Evolutionary conservation across 257 asterid species (phyloP).

Genomic region (Solanum etuberosum): DNA sequence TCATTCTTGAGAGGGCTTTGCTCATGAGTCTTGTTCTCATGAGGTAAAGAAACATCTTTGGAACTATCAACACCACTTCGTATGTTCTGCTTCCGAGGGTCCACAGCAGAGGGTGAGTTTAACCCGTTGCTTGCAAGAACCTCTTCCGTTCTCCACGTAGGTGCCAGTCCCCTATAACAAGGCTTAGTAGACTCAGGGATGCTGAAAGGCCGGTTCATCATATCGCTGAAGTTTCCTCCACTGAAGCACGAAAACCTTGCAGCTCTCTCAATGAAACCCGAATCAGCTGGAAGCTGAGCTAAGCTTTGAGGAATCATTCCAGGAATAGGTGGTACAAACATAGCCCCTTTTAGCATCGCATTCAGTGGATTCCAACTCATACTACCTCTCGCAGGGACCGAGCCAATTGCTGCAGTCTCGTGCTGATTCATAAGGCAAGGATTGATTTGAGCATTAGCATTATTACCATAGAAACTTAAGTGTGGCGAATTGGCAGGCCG

Average conservation of each 20-base stretch:
- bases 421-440: constrained; percentile 21
- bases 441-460: constrained; percentile 29
- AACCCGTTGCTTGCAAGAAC: constrained; percentile 18
- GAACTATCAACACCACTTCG: constrained; percentile 22
- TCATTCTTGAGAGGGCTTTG: constrained; percentile 43
- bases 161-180: constrained; percentile 24
- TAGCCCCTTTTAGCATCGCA: constrained; percentile 5
- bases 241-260: constrained; percentile 80
- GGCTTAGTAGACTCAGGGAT: constrained; percentile 23
- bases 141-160: constrained; percentile 33
- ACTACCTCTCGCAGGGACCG: background rate
- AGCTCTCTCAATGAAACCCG: constrained; percentile 77
- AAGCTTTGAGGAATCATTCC: constrained; percentile 47
- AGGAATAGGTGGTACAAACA: constrained; percentile 34
- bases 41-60: constrained; percentile 15
- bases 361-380: constrained; percentile 32
- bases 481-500: constrained; percentile 30
- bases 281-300: constrained; percentile 77
- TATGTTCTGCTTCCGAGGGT: constrained; percentile 6
- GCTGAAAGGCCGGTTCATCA: constrained; percentile 29
- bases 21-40: constrained; percentile 8
- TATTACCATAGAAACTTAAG: constrained; percentile 19
- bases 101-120: background rate
- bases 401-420: constrained; percentile 9
- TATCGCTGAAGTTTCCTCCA: constrained; percentile 54